Evolutionary conservation across 2,329 filamentous ascomycete species (phyloP), one percentile per base, ranked within the genome.

Genomic region (Penicillium occitanis): DNA sequence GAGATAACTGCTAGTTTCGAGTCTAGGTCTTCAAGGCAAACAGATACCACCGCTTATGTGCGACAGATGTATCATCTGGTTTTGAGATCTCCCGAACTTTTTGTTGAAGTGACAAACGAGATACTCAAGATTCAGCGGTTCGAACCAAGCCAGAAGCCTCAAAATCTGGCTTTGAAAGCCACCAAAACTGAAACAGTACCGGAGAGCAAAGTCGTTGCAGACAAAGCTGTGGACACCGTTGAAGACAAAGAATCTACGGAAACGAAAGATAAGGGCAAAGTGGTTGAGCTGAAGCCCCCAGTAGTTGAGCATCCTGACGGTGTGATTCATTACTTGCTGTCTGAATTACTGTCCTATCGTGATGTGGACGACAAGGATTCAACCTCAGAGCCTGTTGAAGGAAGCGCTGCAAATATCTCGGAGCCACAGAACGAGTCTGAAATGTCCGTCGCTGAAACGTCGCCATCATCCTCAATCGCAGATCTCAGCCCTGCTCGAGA

Each of bases 261-360:
- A 5, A 66, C 69, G 30, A 79, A 78, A 66, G 72, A 75, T 28
- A 79, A 80, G 67, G 67, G 67, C 2, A 96, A 94, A 77, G 77
- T 83, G 3, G 71, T 80, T 0, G 93, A 97, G 67, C 79, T 87
- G 48, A 97, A 96, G 78, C 84, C 91, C 8, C 94, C 95, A 0
- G 85, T 93, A 13, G 88, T 97, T 5, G 93, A 97, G 76, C 93
- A 95, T 68, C 92, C 94, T 0, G 95, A 98, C 77, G 95, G 95
- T 3, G 92, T 99, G 3, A 90, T 99, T 66, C 92, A 98, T 73
- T 99, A 97, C 78, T 84, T 99, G 25, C 87, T 99, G 4, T 96
- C 91, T 66, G 95, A 99, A 76, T 83, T 99, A 55, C 84, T 97
- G 65, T 93, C 92, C 61, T 98, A 96, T 79, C 90, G 91, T 72